phyloP scores from a whole-genome alignment of 768 basidiomycete genomes.

The Rhizopogon vinicolor region DNA sequence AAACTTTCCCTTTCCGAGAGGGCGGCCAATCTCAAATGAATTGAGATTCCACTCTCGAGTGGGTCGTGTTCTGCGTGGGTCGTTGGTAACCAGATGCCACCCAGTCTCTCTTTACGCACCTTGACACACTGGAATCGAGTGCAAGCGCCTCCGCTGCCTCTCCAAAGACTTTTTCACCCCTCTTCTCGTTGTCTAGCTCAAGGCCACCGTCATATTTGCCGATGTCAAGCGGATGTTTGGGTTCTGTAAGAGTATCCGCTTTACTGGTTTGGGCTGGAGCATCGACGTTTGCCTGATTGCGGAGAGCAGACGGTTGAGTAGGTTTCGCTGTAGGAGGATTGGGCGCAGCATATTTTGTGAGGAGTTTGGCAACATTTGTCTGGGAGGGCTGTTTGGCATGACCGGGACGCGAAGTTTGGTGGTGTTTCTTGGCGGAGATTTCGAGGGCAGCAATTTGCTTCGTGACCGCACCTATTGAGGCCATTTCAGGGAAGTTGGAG shows the following conservation, averaged over 20 bases:
- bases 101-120: conserved; percentile 34
- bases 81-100: conserved; percentile 5
- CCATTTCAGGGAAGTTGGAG: conserved; percentile 26
- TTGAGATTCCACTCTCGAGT: conserved; percentile 83
- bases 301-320: conserved; percentile 36
- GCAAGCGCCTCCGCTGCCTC: conserved; percentile 80
- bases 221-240: conserved; percentile 52
- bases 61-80: conserved; percentile 48
- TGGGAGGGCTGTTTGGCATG: conserved; percentile 56
- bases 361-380: conserved; percentile 60
- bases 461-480: conserved; percentile 49
- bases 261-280: conserved; percentile 10
- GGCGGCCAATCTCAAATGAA: conserved; percentile 91
- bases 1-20: conserved; percentile 98
- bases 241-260: conserved; percentile 21
- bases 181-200: conserved; percentile 82
- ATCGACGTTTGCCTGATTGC: conserved; percentile 30
- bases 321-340: conserved; percentile 39
- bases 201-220: conserved; percentile 95
- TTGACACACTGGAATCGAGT: conserved; percentile 74
- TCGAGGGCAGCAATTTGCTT: conserved; percentile 69
- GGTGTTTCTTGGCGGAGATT: conserved; percentile 49
- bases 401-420: conserved; percentile 25
- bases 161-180: conserved; percentile 68
- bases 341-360: conserved; percentile 71